Percentiles rank a stretch among this genome's conserved stretches.
phyloP scores from a whole-genome alignment of 169 alveolate species.

The Fabrea salina region DNA sequence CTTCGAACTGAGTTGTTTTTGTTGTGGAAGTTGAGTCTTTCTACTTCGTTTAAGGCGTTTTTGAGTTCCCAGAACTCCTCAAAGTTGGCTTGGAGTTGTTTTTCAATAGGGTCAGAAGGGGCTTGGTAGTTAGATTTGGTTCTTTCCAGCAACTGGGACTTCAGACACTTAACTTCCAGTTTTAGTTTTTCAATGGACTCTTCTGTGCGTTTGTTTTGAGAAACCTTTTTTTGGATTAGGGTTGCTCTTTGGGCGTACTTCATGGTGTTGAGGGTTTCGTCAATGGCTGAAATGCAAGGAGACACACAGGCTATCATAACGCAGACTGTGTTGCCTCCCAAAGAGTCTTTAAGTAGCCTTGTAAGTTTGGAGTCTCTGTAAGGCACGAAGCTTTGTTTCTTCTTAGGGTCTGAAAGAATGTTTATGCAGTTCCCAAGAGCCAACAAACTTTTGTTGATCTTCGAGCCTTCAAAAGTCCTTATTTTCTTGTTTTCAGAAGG shows the following conservation, averaged over 20 bases:
- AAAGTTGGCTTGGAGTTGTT: not conserved
- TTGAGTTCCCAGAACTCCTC: constrained; percentile 19
- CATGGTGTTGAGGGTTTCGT: constrained; percentile 80
- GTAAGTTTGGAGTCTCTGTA: constrained; percentile 85
- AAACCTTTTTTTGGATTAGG: constrained; percentile 59
- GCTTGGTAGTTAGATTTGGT: no score
- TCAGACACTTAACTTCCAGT: no score
- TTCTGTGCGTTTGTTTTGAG: constrained; percentile 58
- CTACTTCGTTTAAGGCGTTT: not conserved
- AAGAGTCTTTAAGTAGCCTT: constrained; percentile 79
- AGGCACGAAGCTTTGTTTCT: constrained; percentile 68
- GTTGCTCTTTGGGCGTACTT: constrained; percentile 81
- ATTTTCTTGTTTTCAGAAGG: constrained; percentile 84
- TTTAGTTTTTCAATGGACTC: no score
- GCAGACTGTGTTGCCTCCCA: constrained; percentile 84
- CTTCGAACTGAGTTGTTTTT: not conserved
- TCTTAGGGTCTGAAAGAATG: constrained; percentile 79
- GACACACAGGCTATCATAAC: constrained; percentile 84
- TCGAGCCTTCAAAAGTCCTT: constrained; percentile 92
- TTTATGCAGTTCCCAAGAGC: constrained; percentile 94
- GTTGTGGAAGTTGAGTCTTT: constrained; percentile 6
- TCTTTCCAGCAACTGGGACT: no score
- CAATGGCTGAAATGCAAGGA: constrained; percentile 61
- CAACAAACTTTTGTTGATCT: constrained; percentile 89
- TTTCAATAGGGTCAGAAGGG: no score